Percentiles rank a stretch among this genome's conserved stretches.
Evolutionary conservation across 2,329 filamentous ascomycete species (phyloP).

Genomic region (Rhytidhysteron rufulum): DNA sequence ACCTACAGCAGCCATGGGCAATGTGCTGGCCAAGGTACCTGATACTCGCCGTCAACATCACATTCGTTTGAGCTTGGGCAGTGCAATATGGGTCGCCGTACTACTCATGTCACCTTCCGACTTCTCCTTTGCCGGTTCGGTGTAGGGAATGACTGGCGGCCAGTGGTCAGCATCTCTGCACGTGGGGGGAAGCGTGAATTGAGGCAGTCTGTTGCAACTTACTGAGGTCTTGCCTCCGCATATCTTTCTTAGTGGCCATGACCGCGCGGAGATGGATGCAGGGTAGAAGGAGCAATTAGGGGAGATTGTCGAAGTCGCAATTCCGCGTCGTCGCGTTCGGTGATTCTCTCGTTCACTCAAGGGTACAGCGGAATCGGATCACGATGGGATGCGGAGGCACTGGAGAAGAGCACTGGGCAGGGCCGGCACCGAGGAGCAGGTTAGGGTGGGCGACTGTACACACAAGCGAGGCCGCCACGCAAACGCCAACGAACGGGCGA

Average conservation of each 20-base stretch:
- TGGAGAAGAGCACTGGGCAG: no score
- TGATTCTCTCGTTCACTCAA: no score
- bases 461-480: no score
- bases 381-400: no score
- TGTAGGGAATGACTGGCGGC: constrained; percentile 76
- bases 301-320: constrained; percentile 1
- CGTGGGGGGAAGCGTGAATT: constrained; percentile 15
- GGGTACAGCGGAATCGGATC: no score
- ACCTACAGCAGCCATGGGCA: constrained; percentile 85
- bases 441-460: constrained; percentile 1
- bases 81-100: constrained; percentile 38
- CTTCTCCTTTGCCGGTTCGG: constrained; percentile 66
- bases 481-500: no score
- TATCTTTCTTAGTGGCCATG: constrained; percentile 71
- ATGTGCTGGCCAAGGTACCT: constrained; percentile 67
- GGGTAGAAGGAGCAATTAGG: constrained; percentile 13
- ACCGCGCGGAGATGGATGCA: constrained; percentile 17
- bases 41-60: constrained; percentile 17
- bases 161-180: constrained; percentile 18
- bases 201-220: constrained; percentile 29
- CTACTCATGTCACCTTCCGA: constrained; percentile 66
- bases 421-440: constrained; percentile 1
- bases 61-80: neutral
- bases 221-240: constrained; percentile 72
- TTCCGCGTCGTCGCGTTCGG: no score